Conservation (phyloP, 2,329 filamentous ascomycete species). For the Ophiostoma sp. region DNA sequence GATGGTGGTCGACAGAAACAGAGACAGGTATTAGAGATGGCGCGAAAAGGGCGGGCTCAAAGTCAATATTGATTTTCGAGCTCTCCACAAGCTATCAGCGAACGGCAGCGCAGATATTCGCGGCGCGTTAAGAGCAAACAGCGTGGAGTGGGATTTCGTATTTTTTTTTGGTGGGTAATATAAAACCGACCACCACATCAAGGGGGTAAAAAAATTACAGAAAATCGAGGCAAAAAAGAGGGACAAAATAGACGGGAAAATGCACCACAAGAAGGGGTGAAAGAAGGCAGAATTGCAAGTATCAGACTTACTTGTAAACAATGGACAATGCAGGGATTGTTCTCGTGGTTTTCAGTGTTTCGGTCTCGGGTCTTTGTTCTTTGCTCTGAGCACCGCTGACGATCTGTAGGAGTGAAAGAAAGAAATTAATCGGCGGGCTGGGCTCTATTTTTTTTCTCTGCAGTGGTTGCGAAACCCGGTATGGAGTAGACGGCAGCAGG, state of each 20-base stretch:
- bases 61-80: conserved; percentile 26
- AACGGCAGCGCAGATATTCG: neutral
- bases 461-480: conserved; percentile 1
- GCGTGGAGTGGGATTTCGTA: conserved; percentile 13
- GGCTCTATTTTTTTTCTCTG: neutral
- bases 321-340: neutral
- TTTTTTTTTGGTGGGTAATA: conserved; percentile 17
- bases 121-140: conserved; percentile 2
- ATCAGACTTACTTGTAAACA: neutral
- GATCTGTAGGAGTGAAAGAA: neutral
- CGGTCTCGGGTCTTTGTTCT: neutral
- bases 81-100: conserved; percentile 17
- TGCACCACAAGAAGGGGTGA: too few relatives aligned
- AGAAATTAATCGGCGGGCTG: conserved; percentile 8
- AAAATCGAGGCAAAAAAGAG: neutral
- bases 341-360: neutral
- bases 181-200: conserved; percentile 6
- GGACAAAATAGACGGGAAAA: neutral
- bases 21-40: conserved; percentile 11
- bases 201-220: neutral
- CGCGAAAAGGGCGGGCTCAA: conserved; percentile 16
- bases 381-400: conserved; percentile 3
- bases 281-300: neutral
- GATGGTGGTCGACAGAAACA: conserved; percentile 8
- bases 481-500: conserved; percentile 10